Percentiles rank a stretch among this genome's conserved stretches.
These are phyloP conservation scores for Dactylellina parvicollis DNA, from an alignment of 2,329 filamentous ascomycete genomes.

Conservation along the genomic window DNA sequence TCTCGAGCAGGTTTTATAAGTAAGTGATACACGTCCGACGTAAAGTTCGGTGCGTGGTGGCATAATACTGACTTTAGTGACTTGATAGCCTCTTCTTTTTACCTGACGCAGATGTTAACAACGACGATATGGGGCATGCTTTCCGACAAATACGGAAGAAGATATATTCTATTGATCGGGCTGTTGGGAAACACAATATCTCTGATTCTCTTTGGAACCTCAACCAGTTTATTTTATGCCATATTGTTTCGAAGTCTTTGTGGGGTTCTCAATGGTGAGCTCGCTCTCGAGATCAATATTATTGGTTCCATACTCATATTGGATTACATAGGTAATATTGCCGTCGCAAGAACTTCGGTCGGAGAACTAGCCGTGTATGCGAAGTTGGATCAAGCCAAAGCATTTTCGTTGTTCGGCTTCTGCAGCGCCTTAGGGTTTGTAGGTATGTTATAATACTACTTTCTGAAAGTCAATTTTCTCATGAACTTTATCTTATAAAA, in stretches of 20 bases:
- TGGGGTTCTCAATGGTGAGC: constrained; percentile 22
- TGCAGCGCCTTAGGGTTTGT: constrained; percentile 28
- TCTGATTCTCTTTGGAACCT: constrained; percentile 24
- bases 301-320: not conserved
- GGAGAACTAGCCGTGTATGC: constrained; percentile 11
- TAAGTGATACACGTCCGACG: not conserved
- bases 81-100: constrained; percentile 25
- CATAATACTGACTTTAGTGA: not conserved
- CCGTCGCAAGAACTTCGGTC: constrained; percentile 29
- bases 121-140: constrained; percentile 26
- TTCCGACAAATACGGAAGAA: constrained; percentile 22
- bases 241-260: constrained; percentile 21
- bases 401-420: constrained; percentile 26
- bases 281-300: not conserved
- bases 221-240: constrained; percentile 15
- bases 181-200: constrained; percentile 24
- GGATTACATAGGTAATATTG: constrained; percentile 19
- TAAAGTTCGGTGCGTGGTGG: too few relatives aligned
- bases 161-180: constrained; percentile 17
- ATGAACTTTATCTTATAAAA: not conserved
- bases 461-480: not conserved
- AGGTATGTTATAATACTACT: not conserved
- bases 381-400: constrained; percentile 17
- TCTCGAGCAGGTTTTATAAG: constrained; percentile 29
- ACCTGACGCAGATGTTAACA: constrained; percentile 23